Conservation (phyloP, 2,329 filamentous ascomycete genomes). For the Pseudodiploospora longispora region DNA sequence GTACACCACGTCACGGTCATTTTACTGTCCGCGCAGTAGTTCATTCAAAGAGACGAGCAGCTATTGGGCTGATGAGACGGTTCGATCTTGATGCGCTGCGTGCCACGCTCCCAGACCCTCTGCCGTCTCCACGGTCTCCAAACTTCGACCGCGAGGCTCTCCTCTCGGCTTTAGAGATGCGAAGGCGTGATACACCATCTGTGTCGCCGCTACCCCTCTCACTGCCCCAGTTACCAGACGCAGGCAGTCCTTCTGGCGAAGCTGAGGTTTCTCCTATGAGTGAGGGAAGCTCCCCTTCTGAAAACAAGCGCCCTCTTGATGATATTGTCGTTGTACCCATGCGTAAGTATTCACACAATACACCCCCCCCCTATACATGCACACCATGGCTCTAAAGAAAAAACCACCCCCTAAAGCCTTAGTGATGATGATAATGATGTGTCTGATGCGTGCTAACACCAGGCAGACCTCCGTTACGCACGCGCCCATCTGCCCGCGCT, state of each 20-base stretch:
- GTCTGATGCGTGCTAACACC: not conserved
- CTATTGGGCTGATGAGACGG: conserved; percentile 40
- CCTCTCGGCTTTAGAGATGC: conserved; percentile 6
- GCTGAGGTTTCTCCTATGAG: not conserved
- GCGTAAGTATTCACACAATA: conserved; percentile 4
- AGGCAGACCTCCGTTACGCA: conserved; percentile 23
- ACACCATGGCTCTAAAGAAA: too few species aligned
- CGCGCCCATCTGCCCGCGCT: conserved; percentile 40
- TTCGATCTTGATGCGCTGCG: conserved; percentile 43
- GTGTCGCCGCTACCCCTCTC: not conserved
- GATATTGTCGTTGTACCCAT: conserved; percentile 6
- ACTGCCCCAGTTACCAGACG: too few species aligned
- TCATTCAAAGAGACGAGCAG: conserved; percentile 28
- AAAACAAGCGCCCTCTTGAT: not conserved
- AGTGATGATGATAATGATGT: too few species aligned
- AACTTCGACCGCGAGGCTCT: conserved; percentile 12
- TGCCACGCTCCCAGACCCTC: conserved; percentile 34
- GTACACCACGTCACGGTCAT: conserved; percentile 1
- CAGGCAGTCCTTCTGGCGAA: not conserved
- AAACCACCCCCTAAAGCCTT: too few species aligned
- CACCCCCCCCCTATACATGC: too few species aligned
- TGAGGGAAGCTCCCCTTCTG: not conserved
- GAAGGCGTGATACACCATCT: not conserved
- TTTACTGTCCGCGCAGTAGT: conserved; percentile 21
- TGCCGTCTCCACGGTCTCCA: conserved; percentile 11